Conservation (phyloP, 2,329 filamentous ascomycete species). For the Monilinia aucupariae region DNA sequence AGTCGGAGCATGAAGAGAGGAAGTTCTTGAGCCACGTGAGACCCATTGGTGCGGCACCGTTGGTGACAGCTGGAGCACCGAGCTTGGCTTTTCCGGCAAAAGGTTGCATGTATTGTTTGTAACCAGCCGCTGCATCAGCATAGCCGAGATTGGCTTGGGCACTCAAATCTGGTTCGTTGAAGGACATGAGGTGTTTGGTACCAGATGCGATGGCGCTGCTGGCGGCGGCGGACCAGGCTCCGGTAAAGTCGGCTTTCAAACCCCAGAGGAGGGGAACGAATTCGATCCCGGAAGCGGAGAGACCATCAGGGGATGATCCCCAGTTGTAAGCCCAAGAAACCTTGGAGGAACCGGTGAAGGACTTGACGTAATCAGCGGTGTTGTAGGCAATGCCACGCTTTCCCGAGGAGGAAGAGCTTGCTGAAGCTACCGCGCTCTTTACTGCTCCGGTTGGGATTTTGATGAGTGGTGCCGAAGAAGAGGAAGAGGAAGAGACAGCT, state of each 20-base stretch:
- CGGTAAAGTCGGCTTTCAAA: slow-evolving; percentile 37
- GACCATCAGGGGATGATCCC: slow-evolving; percentile 43
- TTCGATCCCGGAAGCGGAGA: slow-evolving; percentile 41
- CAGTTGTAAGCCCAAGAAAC: slow-evolving; percentile 66
- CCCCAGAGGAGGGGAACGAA: slow-evolving; percentile 68
- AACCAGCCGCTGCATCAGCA: slow-evolving; percentile 38
- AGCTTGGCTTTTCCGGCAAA: slow-evolving; percentile 42
- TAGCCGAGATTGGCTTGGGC: slow-evolving; percentile 48
- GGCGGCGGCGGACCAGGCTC: slow-evolving; percentile 47
- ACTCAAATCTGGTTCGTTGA: slow-evolving; percentile 65
- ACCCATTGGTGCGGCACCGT: slow-evolving; percentile 39
- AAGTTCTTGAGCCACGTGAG: slow-evolving; percentile 43
- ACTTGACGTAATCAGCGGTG: slow-evolving; percentile 46
- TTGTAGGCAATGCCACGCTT: slow-evolving; percentile 68
- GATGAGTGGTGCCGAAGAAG: not conserved
- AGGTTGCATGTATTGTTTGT: slow-evolving; percentile 41
- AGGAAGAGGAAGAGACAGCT: not conserved
- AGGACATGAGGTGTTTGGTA: slow-evolving; percentile 54
- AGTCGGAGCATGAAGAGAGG: slow-evolving; percentile 39
- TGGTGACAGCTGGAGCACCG: slow-evolving; percentile 45
- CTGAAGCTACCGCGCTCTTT: not conserved
- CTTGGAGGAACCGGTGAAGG: slow-evolving; percentile 42
- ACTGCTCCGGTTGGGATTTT: no score
- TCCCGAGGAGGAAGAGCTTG: slow-evolving; percentile 11
- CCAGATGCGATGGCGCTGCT: slow-evolving; percentile 49